Base-by-base conservation (phyloP, 768 basidiomycete species). In the Infundibulicybe gibba region DNA sequence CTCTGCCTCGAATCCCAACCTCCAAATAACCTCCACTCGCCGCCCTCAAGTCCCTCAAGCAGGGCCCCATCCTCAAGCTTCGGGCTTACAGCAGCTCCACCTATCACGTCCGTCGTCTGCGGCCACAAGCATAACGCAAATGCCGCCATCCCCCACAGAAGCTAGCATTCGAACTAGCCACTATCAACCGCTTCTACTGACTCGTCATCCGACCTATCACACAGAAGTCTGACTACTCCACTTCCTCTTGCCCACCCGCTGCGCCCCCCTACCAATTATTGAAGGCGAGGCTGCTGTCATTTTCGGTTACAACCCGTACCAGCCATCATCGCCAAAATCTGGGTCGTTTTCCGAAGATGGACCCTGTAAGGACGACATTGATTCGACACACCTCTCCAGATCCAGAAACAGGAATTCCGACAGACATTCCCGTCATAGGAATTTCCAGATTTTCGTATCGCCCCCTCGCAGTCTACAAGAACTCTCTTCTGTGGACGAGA, bases 181-280 rank as follows among this genome's bases (percentile, higher is more conserved):
- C 25, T 25, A 25, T 25, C 25, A 25, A 25, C 71, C 21, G 58
- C 58, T 31, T 75, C 75, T 6, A 61, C 63, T 14, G 57, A 66
- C 3, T 77, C 75, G 6, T 75, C 75, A 12, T 74, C 74, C 14
- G 67, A 71, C 15, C 74, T 73, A 6, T 61, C 63, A 21, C 65
- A 61, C 32, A 62, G 59, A 16, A 65, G 65, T 60, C 63, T 32
- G 67, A 68, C 45, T 63, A 59, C 30, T 59, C 62, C 25, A 54
- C 60, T 4, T 32, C 46, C 12, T 61, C 61, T 33, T 65, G 57
- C 30, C 52, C 56, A 39, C 68, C 73, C 3, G 56, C 56, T 40
- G 35, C 35, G 35, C 17, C 35, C 17, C 35, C 6, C 4, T n/a
- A n/a, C 14, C 35, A 38, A 67, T 73, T 34, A 61, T 57, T 25